phyloP scores from a whole-genome alignment of 2,329 filamentous ascomycete genomes.

The Gaeumannomyces tritici region DNA sequence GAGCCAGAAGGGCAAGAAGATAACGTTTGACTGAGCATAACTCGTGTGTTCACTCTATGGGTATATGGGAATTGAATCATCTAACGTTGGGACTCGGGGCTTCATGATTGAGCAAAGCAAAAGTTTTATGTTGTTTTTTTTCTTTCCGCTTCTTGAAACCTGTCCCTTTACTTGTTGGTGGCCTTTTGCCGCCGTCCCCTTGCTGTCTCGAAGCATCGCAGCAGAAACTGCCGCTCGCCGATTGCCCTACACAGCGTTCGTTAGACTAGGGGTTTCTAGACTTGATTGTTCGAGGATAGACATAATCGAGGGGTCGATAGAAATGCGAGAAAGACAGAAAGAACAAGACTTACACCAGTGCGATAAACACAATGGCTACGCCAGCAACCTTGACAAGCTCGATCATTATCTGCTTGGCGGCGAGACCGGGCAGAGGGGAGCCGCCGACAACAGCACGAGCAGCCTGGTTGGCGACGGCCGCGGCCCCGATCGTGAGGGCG shows the following conservation, averaged over 20 bases:
- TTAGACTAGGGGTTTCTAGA: slow-evolving; percentile 3
- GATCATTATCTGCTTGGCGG: slow-evolving; percentile 10
- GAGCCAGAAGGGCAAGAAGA: slow-evolving; percentile 80
- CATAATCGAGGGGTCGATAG: neutral
- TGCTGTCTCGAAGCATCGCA: slow-evolving; percentile 37
- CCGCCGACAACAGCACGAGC: slow-evolving; percentile 6
- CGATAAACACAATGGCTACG: slow-evolving; percentile 40
- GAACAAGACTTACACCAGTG: slow-evolving; percentile 48
- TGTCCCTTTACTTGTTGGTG: neutral
- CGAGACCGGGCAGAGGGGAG: neutral
- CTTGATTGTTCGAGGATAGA: neutral
- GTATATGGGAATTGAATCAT: neutral
- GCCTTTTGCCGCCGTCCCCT: slow-evolving; percentile 14
- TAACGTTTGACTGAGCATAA: slow-evolving; percentile 62
- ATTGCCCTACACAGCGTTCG: slow-evolving; percentile 30
- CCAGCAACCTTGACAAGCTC: slow-evolving; percentile 38
- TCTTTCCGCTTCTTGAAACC: neutral
- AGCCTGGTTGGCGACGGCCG: slow-evolving; percentile 31
- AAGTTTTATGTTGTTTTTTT: neutral
- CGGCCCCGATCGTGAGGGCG: slow-evolving; percentile 30
- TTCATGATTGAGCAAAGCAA: neutral
- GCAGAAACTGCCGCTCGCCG: slow-evolving; percentile 44
- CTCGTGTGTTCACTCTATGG: neutral
- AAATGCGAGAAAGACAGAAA: neutral
- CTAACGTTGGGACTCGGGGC: neutral